These are phyloP conservation scores for Ilex paraguariensis DNA, from an alignment of 305 asterid genomes.

Conservation along the genomic window DNA sequence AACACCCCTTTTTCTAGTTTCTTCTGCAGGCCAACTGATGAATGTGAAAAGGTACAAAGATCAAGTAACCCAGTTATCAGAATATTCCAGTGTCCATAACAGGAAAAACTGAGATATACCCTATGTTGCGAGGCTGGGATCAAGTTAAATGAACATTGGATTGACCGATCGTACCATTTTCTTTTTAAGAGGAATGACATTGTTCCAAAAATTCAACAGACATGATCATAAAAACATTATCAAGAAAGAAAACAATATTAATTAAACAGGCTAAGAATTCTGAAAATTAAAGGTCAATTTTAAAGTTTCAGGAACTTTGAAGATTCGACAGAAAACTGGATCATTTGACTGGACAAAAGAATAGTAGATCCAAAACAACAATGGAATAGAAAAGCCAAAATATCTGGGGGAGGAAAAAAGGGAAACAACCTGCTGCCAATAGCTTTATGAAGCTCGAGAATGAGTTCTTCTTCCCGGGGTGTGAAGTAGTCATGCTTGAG, in stretches of 20 bases:
- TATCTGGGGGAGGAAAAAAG: too few species aligned
- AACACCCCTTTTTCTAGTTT: too few species aligned
- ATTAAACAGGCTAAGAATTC: neutral
- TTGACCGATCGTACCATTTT: too few species aligned
- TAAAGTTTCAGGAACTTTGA: neutral
- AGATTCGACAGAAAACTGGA: neutral
- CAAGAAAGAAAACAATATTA: neutral
- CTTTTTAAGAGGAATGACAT: too few species aligned
- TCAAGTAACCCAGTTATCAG: too few species aligned
- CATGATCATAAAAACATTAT: neutral
- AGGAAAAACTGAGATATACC: too few species aligned
- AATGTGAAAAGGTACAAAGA: too few species aligned
- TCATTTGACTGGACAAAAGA: too few species aligned
- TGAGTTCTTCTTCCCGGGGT: conserved; percentile 85
- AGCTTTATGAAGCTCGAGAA: conserved; percentile 74
- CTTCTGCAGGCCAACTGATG: too few species aligned
- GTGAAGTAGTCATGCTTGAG: conserved; percentile 88
- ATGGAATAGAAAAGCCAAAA: neutral
- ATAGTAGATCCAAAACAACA: neutral
- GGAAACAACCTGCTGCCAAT: conserved; percentile 73
- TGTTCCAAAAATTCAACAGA: neutral
- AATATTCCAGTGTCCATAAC: too few species aligned
- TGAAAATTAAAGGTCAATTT: neutral
- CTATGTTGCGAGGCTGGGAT: too few species aligned
- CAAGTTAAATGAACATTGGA: too few species aligned